Percentiles rank a stretch among this genome's conserved stretches.
Evolutionary conservation across 2,329 filamentous ascomycete species (phyloP).

Genomic region (Aspergillus tubingensis): DNA sequence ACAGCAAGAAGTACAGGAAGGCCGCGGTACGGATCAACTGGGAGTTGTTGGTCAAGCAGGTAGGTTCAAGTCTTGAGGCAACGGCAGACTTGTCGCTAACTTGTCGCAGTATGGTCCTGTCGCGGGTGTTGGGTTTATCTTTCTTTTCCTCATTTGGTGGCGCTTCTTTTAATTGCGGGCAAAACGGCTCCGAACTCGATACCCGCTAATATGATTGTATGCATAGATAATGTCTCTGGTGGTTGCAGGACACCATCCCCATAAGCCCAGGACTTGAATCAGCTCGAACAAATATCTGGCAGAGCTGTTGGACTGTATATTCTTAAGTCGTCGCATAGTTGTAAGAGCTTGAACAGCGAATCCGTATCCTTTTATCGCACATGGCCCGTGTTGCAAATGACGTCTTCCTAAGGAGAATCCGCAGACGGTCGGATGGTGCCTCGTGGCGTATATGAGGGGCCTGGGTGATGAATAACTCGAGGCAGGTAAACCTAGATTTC

Average conservation of each 20-base stretch:
- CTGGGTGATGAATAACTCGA: neutral
- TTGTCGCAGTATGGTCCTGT: conserved; percentile 76
- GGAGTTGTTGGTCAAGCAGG: conserved; percentile 91
- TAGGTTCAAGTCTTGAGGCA: conserved; percentile 34
- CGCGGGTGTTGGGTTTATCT: conserved; percentile 75
- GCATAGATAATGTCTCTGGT: conserved; percentile 38
- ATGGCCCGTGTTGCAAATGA: neutral
- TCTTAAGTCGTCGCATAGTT: neutral
- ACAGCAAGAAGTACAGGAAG: conserved; percentile 89
- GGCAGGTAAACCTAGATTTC: conserved; percentile 63
- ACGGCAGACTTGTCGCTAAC: conserved; percentile 24
- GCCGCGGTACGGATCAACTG: conserved; percentile 96
- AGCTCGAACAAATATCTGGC: neutral
- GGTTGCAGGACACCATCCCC: conserved; percentile 35
- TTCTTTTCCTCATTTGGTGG: conserved; percentile 87
- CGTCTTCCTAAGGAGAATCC: neutral
- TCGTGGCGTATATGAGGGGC: neutral
- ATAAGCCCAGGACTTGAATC: neutral
- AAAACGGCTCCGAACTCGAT: conserved; percentile 14
- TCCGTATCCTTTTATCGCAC: neutral
- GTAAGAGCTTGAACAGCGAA: neutral
- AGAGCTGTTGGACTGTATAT: neutral
- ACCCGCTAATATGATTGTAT: conserved; percentile 37
- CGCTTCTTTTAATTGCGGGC: conserved; percentile 71
- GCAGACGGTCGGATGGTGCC: neutral